These are phyloP conservation scores for Sabuloglossum arenarium DNA, from an alignment of 495 filamentous ascomycete genomes.

Conservation along the genomic window DNA sequence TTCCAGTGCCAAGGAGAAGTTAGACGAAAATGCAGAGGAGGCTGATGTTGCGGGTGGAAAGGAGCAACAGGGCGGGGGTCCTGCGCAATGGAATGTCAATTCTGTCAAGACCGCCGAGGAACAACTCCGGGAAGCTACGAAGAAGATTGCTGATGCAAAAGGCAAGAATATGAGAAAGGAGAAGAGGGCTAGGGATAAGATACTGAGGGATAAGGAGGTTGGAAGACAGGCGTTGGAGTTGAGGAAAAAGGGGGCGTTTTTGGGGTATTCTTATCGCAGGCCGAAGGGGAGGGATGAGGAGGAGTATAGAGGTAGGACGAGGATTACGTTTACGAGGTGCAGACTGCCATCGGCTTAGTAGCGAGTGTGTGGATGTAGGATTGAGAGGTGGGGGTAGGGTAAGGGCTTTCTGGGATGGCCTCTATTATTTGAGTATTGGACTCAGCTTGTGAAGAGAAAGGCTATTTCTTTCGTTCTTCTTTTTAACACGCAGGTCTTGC, in stretches of 20 bases:
- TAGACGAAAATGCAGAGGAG: not conserved
- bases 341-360: not conserved
- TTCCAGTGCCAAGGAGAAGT: constrained; percentile 7
- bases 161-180: constrained; percentile 27
- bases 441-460: too few species aligned
- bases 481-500: too few species aligned
- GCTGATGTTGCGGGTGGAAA: too few species aligned
- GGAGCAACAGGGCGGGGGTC: not conserved
- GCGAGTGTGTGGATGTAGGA: too few species aligned
- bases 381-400: too few species aligned
- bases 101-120: constrained; percentile 7
- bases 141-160: constrained; percentile 12
- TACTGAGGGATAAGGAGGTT: constrained; percentile 49
- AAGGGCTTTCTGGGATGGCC: not conserved
- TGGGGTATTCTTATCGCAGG: constrained; percentile 74
- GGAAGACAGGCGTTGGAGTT: constrained; percentile 48
- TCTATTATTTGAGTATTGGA: not conserved
- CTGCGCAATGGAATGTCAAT: constrained; percentile 9
- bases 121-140: not conserved
- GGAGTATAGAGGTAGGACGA: not conserved
- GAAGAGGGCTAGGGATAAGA: constrained; percentile 55
- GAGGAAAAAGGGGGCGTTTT: constrained; percentile 59
- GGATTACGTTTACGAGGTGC: not conserved
- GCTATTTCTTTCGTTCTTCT: too few species aligned
- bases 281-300: constrained; percentile 20